phyloP scores from a whole-genome alignment of 257 asterid species.

The Fraxinus quadrangulata region DNA sequence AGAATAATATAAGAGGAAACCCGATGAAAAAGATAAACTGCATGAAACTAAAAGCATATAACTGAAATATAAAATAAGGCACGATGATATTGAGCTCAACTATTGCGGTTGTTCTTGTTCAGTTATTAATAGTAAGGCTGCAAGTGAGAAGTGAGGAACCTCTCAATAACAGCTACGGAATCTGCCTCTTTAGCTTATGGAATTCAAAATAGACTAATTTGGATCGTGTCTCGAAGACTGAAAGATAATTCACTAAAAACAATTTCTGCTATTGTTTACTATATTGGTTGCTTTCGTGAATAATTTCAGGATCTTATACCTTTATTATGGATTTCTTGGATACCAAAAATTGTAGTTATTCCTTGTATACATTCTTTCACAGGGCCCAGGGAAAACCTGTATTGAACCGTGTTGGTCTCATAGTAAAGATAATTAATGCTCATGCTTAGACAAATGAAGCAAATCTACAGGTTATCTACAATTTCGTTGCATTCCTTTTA shows the following conservation, averaged over 20 bases:
- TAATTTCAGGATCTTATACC: too few relatives aligned
- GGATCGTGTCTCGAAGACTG: neutral
- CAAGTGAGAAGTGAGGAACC: neutral
- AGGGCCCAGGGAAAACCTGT: slow-evolving; percentile 89
- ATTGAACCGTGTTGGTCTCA: slow-evolving; percentile 87
- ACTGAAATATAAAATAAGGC: neutral
- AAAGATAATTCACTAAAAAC: neutral
- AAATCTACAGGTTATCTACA: slow-evolving; percentile 66
- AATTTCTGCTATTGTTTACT: neutral
- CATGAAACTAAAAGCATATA: neutral
- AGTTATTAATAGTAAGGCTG: too few relatives aligned
- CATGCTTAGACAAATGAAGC: slow-evolving; percentile 99
- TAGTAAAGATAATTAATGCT: slow-evolving; percentile 91
- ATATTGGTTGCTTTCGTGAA: neutral
- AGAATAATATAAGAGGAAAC: too few relatives aligned
- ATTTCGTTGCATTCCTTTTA: slow-evolving; percentile 23
- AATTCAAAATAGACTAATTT: neutral
- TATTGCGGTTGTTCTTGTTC: neutral
- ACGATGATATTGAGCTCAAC: neutral
- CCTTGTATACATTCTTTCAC: slow-evolving; percentile 24
- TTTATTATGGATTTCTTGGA: too few relatives aligned
- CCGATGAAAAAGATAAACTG: neutral
- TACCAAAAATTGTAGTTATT: too few relatives aligned
- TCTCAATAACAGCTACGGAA: neutral
- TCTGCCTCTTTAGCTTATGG: neutral